These are phyloP conservation scores for Pseudocercospora eumusae DNA, from an alignment of 2,329 filamentous ascomycete species.

Conservation along the genomic window DNA sequence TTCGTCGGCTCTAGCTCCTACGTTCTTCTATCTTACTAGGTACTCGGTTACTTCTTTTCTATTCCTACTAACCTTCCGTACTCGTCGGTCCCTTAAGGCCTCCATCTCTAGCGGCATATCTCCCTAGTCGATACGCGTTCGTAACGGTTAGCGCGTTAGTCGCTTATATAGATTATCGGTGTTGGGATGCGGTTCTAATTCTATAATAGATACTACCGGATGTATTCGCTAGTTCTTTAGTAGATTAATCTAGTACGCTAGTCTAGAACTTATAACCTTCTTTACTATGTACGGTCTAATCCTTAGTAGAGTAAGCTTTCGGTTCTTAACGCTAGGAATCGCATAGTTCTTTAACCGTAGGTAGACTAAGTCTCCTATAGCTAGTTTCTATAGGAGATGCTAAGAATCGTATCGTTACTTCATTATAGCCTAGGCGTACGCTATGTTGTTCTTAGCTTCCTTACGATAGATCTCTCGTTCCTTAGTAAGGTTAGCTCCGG, in stretches of 20 bases:
- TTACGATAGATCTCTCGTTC: background rate
- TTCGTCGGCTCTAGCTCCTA: too few species aligned
- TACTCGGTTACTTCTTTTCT: background rate
- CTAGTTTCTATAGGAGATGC: background rate
- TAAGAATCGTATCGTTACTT: slow-evolving; percentile 11
- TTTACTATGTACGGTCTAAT: slow-evolving; percentile 8
- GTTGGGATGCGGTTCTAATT: slow-evolving; percentile 2
- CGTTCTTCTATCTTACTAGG: too few species aligned
- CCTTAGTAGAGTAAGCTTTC: background rate
- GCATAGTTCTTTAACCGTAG: slow-evolving; percentile 9
- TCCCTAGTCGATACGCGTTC: background rate
- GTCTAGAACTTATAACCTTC: background rate
- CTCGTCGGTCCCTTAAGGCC: background rate
- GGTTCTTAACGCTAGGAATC: background rate
- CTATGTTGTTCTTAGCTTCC: slow-evolving; percentile 3
- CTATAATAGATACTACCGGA: slow-evolving; percentile 10
- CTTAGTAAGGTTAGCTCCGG: background rate
- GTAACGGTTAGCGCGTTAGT: background rate
- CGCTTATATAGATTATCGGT: background rate
- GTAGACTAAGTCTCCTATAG: background rate
- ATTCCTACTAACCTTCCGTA: background rate
- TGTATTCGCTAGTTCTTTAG: slow-evolving; percentile 7
- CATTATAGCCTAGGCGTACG: slow-evolving; percentile 3
- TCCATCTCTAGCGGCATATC: background rate
- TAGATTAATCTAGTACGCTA: slow-evolving; percentile 14